Base-by-base conservation (phyloP, 176 grass and related monocot genomes). In the Avena atlantica region DNA sequence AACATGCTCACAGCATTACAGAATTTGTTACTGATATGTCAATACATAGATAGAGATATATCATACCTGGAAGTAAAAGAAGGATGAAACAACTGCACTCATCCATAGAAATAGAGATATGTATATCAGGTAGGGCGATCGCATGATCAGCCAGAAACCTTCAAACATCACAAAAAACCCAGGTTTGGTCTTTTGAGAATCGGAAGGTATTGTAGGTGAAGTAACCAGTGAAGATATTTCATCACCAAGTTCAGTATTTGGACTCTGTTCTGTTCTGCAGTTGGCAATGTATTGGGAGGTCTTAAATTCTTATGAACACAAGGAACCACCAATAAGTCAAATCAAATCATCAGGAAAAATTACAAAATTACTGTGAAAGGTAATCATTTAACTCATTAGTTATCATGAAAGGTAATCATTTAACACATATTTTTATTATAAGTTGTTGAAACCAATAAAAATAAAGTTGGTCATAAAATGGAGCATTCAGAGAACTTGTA, bases 61-160 rank as follows among this genome's bases (percentile, higher is more conserved):
- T 2, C 27, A 61, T 84, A 98, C 96, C 93, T 95, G 96, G 68
- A 98, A 94, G 71, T 98, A 98, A 85, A 98, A 98, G 51, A 95
- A 86, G 58, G 92, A 98, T 47, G 93, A 95, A 2, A 98, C 82
- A 75, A 94, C 88, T 86, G 96, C 96, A 84, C 93, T 92, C 17
- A 98, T 57, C 90, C 91, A 98, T 15, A 98, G 70, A 89, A 95
- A 95, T 27, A 95, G 64, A 78, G 96, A 91, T 62, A 95, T 91
- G 78, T 81, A 94, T n/a, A 94, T 83, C 12, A 95, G 93, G 70
- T 98, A 95, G 57, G 86, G 62, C 15, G 96, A 95, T 12, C 70
- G 89, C 15, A 92, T 29, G 29, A 98, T 98, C 50, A 98, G 64
- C 93, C 88, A 95, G 62, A 98, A 80, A 85, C 96, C 93, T 91